Conservation (phyloP, 371 early-diverging fungal species). For the Mortierella sp. region DNA sequence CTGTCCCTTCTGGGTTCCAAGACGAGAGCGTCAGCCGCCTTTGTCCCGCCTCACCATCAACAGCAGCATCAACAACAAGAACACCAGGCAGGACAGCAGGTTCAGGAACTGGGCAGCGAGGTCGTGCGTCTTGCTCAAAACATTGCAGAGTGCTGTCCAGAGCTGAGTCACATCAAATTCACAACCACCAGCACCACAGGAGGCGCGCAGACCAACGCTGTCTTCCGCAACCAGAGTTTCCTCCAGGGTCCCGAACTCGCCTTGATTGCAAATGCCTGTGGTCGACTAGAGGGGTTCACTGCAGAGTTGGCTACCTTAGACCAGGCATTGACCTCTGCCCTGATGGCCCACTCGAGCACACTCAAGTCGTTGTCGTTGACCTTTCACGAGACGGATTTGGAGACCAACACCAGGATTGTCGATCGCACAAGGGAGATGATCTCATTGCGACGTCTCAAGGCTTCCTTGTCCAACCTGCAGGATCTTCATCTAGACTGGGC, state of each 20-base stretch:
- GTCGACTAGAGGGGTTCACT: constrained; percentile 31
- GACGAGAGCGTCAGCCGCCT: constrained; percentile 18
- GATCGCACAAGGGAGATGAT: constrained; percentile 27
- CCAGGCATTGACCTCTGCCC: constrained; percentile 26
- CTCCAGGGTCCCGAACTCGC: constrained; percentile 28
- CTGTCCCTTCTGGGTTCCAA: constrained; percentile 37
- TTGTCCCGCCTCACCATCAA: constrained; percentile 10
- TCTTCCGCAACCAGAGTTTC: constrained; percentile 19
- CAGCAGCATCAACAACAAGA: constrained; percentile 16
- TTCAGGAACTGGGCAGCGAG: constrained; percentile 13
- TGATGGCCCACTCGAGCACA: constrained; percentile 18
- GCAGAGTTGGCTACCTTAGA: constrained; percentile 35
- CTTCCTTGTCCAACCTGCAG: constrained; percentile 16
- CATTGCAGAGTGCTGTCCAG: constrained; percentile 43
- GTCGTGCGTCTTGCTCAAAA: constrained; percentile 32
- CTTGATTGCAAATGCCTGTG: constrained; percentile 18
- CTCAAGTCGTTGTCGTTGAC: constrained; percentile 16
- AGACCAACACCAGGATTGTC: constrained; percentile 2
- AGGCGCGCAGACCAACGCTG: constrained; percentile 3
- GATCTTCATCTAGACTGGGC: constrained; percentile 30
- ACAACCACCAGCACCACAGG: constrained; percentile 14
- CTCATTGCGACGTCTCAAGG: constrained; percentile 32
- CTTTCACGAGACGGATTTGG: constrained; percentile 17
- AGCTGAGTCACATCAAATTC: constrained; percentile 30
- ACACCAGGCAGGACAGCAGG: constrained; percentile 9